Evolutionary conservation across 495 filamentous ascomycete genomes (phyloP).

Genomic region (Talaromyces wortmannii): DNA sequence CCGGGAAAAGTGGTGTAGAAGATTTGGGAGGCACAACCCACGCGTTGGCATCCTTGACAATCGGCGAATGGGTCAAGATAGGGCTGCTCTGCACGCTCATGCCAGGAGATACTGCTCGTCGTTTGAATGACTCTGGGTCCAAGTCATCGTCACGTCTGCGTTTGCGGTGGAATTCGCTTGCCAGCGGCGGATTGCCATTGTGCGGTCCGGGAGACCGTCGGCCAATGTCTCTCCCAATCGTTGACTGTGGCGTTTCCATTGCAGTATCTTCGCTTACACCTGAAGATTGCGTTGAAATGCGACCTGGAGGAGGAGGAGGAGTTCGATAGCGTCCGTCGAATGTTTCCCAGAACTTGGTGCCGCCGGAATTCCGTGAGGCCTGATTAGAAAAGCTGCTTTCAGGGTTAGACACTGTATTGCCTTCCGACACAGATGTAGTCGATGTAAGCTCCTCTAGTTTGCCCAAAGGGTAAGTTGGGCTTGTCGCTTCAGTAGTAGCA

Average conservation of each 20-base stretch:
- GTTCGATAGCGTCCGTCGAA: conserved; percentile 58
- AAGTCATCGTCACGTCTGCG: conserved; percentile 87
- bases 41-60: conserved; percentile 57
- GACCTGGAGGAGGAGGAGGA: conserved; percentile 60
- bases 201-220: conserved; percentile 44
- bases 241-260: conserved; percentile 62
- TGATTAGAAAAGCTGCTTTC: conserved; percentile 66
- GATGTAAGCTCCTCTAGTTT: conserved; percentile 29
- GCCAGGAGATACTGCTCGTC: conserved; percentile 87
- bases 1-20: conserved; percentile 39
- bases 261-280: conserved; percentile 66
- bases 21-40: conserved; percentile 64
- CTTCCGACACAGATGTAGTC: conserved; percentile 49
- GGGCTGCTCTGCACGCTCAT: conserved; percentile 88
- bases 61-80: conserved; percentile 71
- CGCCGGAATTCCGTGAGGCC: conserved; percentile 61
- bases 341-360: conserved; percentile 73
- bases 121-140: conserved; percentile 83
- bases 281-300: conserved; percentile 48
- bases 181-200: conserved; percentile 31
- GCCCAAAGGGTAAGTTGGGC: conserved; percentile 15
- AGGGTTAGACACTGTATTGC: conserved; percentile 39
- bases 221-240: conserved; percentile 23
- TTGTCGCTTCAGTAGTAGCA: conserved; percentile 31
- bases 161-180: conserved; percentile 70